A percentile compares a stretch with the other conserved stretches of the same genome.
Evolutionary conservation across 495 filamentous ascomycete genomes (phyloP).

Genomic region (Aspergillus panamensis): DNA sequence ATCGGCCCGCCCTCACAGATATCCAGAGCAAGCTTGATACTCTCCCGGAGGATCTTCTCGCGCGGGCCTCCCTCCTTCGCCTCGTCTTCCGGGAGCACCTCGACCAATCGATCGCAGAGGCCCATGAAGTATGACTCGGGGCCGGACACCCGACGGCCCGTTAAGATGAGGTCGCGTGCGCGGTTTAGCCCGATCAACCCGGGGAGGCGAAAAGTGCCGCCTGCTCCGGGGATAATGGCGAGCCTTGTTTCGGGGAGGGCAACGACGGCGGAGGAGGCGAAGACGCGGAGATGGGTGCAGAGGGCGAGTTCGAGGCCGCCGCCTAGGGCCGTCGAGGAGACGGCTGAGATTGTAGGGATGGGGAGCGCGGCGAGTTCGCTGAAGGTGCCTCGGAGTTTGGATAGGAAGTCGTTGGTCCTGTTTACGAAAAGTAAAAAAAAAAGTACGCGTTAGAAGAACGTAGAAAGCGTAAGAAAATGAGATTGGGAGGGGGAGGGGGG

Average conservation of each 20-base stretch:
- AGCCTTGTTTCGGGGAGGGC: slow-evolving; percentile 87
- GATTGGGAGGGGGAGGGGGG: neutral
- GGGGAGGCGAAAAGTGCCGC: slow-evolving; percentile 84
- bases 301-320: slow-evolving; percentile 91
- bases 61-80: slow-evolving; percentile 51
- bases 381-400: slow-evolving; percentile 68
- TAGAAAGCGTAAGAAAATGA: neutral
- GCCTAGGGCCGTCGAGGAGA: slow-evolving; percentile 78
- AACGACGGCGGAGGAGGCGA: slow-evolving; percentile 67
- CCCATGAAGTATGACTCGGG: slow-evolving; percentile 81
- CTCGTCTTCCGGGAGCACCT: slow-evolving; percentile 60
- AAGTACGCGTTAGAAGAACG: neutral
- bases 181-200: slow-evolving; percentile 66
- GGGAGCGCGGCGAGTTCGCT: slow-evolving; percentile 63
- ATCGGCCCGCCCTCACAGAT: slow-evolving; percentile 87
- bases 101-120: slow-evolving; percentile 76
- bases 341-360: slow-evolving; percentile 83
- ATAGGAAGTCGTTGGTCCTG: slow-evolving; percentile 74
- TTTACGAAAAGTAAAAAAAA: neutral
- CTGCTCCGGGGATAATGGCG: slow-evolving; percentile 91
- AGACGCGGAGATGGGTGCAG: slow-evolving; percentile 78
- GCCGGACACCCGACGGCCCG: slow-evolving; percentile 73
- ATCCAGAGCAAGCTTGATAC: slow-evolving; percentile 71
- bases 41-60: slow-evolving; percentile 63
- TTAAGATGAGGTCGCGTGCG: slow-evolving; percentile 81